A percentile compares a stretch with the other conserved stretches of the same genome.
Evolutionary conservation across 495 filamentous ascomycete genomes (phyloP).

Genomic region (Talaromyces adpressus): DNA sequence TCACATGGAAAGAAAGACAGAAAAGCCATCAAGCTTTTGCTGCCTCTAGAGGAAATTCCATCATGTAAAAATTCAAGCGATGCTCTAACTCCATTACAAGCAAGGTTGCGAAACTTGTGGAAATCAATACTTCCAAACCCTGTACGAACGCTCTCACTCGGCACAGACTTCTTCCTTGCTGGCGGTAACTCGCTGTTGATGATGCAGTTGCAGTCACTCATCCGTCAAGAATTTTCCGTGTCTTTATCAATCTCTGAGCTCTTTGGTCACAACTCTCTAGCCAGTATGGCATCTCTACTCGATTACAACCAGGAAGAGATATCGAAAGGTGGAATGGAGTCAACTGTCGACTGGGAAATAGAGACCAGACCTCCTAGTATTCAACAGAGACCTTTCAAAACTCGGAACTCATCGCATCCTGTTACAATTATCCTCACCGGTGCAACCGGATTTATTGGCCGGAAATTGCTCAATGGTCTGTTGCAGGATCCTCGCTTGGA

Average conservation of each 20-base stretch:
- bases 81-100: too few relatives aligned
- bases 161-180: conserved; percentile 24
- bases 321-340: too few relatives aligned
- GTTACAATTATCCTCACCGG: conserved; percentile 25
- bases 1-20: conserved; percentile 36
- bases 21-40: conserved; percentile 18
- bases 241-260: too few relatives aligned
- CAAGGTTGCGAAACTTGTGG: neutral
- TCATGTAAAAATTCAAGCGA: too few relatives aligned
- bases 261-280: too few relatives aligned
- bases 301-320: too few relatives aligned
- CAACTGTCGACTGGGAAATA: conserved; percentile 1
- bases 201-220: conserved; percentile 13
- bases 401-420: conserved; percentile 12
- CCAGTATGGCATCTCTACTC: too few relatives aligned
- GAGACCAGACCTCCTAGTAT: conserved; percentile 11
- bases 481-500: conserved; percentile 16
- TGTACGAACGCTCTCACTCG: too few relatives aligned
- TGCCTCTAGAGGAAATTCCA: neutral
- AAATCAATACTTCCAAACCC: neutral
- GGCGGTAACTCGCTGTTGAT: conserved; percentile 30
- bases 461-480: conserved; percentile 19
- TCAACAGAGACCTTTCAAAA: neutral
- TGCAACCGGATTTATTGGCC: conserved; percentile 28
- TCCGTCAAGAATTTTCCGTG: conserved; percentile 18